Evolutionary conservation across 768 basidiomycete species (phyloP).

Genomic region (Leucocoprinus birnbaumii): DNA sequence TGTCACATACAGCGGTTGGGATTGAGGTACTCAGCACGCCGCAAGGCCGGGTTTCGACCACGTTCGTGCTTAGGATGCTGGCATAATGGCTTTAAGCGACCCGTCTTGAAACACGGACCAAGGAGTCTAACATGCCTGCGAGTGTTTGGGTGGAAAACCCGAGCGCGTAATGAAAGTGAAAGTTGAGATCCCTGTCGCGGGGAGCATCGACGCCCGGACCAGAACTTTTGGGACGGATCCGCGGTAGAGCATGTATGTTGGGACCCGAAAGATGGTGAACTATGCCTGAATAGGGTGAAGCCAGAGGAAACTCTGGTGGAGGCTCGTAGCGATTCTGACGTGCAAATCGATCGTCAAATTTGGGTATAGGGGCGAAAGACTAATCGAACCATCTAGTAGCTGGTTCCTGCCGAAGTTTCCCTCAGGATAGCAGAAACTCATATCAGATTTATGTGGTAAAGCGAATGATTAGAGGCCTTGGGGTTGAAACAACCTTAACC

Average conservation of each 20-base stretch:
- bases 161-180: conserved; percentile 70
- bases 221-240: conserved; percentile 70
- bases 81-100: conserved; percentile 77
- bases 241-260: conserved; percentile 83
- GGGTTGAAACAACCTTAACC: conserved; percentile 88
- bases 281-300: conserved; percentile 88
- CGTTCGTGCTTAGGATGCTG: conserved; percentile 70
- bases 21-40: too few species aligned
- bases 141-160: conserved; percentile 77
- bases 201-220: conserved; percentile 75
- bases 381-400: conserved; percentile 94
- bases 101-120: conserved; percentile 86
- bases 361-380: conserved; percentile 96
- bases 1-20: too few species aligned
- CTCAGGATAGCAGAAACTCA: conserved; percentile 57
- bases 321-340: conserved; percentile 94
- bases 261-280: conserved; percentile 91
- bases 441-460: conserved; percentile 67
- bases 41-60: too few species aligned
- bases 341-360: conserved; percentile 95
- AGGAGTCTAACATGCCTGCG: conserved; percentile 84
- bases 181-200: conserved; percentile 60
- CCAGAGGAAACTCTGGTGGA: conserved; percentile 97
- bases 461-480: conserved; percentile 92
- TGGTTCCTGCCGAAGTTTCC: conserved; percentile 92